phyloP scores from a whole-genome alignment of 31 red algal species.

The Endocladia muricata region DNA sequence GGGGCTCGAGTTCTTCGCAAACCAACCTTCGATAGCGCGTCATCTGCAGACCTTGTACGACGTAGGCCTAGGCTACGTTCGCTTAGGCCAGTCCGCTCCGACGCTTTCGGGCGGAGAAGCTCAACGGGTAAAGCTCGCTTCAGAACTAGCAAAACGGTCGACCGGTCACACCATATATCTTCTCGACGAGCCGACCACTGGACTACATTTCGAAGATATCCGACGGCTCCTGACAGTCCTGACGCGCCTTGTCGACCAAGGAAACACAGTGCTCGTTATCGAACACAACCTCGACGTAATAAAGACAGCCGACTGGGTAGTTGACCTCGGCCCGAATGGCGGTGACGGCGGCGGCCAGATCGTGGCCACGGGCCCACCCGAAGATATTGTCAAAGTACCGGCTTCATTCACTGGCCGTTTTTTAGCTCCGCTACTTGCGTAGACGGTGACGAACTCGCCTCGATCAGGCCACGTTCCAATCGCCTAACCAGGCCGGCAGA shows the following conservation, averaged over 20 bases:
- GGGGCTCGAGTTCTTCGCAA: background rate
- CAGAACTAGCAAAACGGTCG: background rate
- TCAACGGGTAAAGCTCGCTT: slow-evolving; percentile 4
- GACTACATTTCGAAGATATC: slow-evolving; percentile 3
- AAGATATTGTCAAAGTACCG: background rate
- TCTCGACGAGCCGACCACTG: slow-evolving; percentile 15
- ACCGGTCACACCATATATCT: background rate
- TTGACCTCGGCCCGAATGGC: slow-evolving; percentile 10
- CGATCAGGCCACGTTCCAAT: no score
- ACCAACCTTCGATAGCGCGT: background rate
- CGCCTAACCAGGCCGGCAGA: no score
- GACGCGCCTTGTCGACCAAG: background rate
- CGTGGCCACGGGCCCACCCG: slow-evolving; percentile 9
- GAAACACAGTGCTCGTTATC: slow-evolving; percentile 11
- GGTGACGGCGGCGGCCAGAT: slow-evolving; percentile 5
- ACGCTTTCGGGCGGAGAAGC: slow-evolving; percentile 15
- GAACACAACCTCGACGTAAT: slow-evolving; percentile 3
- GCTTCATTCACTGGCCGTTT: slow-evolving; percentile 9
- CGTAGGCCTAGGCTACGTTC: slow-evolving; percentile 14
- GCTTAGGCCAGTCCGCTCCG: slow-evolving; percentile 4
- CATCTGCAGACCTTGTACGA: background rate
- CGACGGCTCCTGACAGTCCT: background rate
- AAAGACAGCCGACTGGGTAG: background rate
- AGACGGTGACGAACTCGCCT: no score
- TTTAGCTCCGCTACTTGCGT: background rate